Conservation (phyloP, 139 green algal species). For the Chlamydomonas schloesseri region DNA sequence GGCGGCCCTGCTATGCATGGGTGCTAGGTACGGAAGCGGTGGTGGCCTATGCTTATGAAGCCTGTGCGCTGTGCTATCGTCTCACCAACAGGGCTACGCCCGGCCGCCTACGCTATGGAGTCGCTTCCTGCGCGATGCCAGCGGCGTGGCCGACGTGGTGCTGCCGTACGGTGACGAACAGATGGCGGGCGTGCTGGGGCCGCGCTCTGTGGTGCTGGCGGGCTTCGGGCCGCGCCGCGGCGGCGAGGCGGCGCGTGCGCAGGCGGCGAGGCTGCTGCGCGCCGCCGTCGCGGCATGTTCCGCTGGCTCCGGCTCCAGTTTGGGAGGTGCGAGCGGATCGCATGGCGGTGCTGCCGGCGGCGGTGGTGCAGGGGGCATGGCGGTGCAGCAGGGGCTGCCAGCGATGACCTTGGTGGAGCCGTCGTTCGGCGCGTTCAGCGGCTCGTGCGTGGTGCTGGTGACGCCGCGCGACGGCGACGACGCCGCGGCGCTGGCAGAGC, state of each 20-base stretch:
- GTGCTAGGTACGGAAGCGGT: neutral
- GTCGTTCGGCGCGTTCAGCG: neutral
- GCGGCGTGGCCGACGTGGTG: constrained; percentile 6
- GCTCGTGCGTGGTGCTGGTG: neutral
- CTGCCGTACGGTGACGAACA: constrained; percentile 38
- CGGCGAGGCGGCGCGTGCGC: neutral
- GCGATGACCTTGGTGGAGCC: constrained; percentile 1
- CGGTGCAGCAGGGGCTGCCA: neutral
- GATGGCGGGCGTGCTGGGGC: neutral
- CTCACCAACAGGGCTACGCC: constrained; percentile 5
- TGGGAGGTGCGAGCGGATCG: too few relatives aligned
- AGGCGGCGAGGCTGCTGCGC: neutral
- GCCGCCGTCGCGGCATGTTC: neutral
- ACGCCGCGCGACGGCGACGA: neutral
- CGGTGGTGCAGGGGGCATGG: neutral
- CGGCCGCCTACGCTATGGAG: constrained; percentile 16
- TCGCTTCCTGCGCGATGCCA: constrained; percentile 15
- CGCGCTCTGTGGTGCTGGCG: neutral
- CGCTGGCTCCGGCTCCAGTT: too few relatives aligned
- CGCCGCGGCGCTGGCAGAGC: neutral
- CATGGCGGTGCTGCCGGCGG: too few relatives aligned
- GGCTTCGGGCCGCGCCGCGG: neutral
- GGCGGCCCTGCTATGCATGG: too few relatives aligned
- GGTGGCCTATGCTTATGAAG: too few relatives aligned
- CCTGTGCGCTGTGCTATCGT: too few relatives aligned